A percentile compares a stretch with the other conserved stretches of the same genome.
Conservation (phyloP, 768 basidiomycete species). For the Trametes sanguinea region DNA sequence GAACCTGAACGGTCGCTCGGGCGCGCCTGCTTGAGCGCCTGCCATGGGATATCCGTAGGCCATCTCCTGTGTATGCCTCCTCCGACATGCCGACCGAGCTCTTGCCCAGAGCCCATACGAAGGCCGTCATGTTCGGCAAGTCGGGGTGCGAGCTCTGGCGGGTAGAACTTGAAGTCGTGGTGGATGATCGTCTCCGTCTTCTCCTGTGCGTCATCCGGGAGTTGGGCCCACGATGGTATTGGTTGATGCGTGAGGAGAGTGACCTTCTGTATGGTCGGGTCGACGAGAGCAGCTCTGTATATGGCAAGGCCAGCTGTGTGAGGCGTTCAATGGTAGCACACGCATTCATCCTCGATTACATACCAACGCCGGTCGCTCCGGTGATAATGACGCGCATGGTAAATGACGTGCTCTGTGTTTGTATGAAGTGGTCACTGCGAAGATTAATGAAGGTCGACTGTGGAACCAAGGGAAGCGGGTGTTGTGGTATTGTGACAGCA, state of each 20-base stretch:
- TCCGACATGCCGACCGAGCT: slow-evolving; percentile 33
- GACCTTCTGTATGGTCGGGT: slow-evolving; percentile 33
- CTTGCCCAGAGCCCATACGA: slow-evolving; percentile 41
- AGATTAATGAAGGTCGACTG: no score
- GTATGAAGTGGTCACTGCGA: no score
- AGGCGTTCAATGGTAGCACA: background rate
- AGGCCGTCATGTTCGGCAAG: slow-evolving; percentile 39
- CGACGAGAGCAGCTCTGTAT: slow-evolving; percentile 36
- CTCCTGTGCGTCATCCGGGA: slow-evolving; percentile 29
- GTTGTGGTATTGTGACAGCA: no score
- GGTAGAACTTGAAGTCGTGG: slow-evolving; percentile 37
- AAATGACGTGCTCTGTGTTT: background rate
- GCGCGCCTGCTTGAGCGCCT: slow-evolving; percentile 31
- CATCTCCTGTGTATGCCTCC: slow-evolving; percentile 35
- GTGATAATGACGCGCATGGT: slow-evolving; percentile 35
- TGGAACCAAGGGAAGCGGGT: no score
- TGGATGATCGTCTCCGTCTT: slow-evolving; percentile 38
- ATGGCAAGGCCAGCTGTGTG: slow-evolving; percentile 37
- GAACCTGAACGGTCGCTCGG: slow-evolving; percentile 37
- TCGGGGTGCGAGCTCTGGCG: slow-evolving; percentile 30
- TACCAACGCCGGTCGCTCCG: slow-evolving; percentile 39
- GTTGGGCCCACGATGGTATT: slow-evolving; percentile 35
- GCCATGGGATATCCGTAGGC: slow-evolving; percentile 40
- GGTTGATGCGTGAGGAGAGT: slow-evolving; percentile 39
- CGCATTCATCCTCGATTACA: background rate